A percentile compares a stretch with the other conserved stretches of the same genome.
Evolutionary conservation across 2,329 filamentous ascomycete genomes (phyloP).

Genomic region (Paecilomyces variotii): DNA sequence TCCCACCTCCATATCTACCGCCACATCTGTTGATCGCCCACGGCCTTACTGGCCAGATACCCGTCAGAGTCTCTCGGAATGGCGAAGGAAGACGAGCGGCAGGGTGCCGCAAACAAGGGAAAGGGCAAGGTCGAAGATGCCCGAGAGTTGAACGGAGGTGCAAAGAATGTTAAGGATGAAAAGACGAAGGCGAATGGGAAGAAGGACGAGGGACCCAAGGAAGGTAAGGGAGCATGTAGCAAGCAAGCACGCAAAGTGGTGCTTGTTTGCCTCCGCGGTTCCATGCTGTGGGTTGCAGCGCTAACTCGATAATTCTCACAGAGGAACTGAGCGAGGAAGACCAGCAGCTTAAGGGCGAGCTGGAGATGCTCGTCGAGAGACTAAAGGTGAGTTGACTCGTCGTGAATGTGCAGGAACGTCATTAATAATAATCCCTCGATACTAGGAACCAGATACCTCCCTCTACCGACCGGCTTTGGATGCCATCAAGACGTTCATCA

Average conservation of each 20-base stretch:
- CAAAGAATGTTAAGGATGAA: constrained; percentile 55
- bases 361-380: constrained; percentile 96
- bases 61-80: constrained; percentile 44
- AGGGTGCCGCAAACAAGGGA: constrained; percentile 82
- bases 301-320: constrained; percentile 35
- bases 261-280: background rate
- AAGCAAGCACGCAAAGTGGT: background rate
- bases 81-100: constrained; percentile 88
- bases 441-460: constrained; percentile 71
- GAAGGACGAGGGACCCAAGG: constrained; percentile 59
- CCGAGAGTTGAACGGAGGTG: constrained; percentile 51
- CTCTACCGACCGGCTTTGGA: constrained; percentile 91
- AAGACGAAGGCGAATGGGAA: constrained; percentile 64
- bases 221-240: constrained; percentile 39
- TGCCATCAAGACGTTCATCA: constrained; percentile 96
- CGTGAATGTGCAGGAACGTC: constrained; percentile 10
- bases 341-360: constrained; percentile 93
- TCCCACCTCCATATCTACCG: background rate
- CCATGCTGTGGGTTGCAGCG: constrained; percentile 19
- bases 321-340: constrained; percentile 98
- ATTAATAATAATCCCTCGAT: constrained; percentile 15
- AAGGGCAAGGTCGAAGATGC: constrained; percentile 80
- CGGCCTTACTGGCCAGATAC: constrained; percentile 22
- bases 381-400: constrained; percentile 60
- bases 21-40: constrained; percentile 5